Conservation (phyloP, 345 rosid species). For the Populus tremula region DNA sequence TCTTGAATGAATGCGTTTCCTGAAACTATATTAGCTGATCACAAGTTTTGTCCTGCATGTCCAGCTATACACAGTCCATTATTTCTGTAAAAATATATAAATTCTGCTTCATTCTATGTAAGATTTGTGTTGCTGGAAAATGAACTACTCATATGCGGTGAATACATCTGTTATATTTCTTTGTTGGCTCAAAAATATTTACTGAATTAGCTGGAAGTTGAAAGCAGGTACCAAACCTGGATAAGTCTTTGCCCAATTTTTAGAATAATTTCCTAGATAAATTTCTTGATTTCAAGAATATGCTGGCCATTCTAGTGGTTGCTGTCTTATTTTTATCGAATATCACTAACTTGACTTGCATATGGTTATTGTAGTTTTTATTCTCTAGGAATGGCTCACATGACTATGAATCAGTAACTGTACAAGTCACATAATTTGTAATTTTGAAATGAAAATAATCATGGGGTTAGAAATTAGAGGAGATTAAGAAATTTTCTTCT, state of each 20-base stretch:
- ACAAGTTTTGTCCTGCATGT: background rate
- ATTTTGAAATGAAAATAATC: background rate
- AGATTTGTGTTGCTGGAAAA: background rate
- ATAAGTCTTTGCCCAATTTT: background rate
- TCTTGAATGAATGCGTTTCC: background rate
- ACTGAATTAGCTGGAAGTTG: background rate
- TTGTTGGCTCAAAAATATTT: background rate
- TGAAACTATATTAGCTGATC: background rate
- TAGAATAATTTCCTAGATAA: background rate
- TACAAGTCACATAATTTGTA: background rate
- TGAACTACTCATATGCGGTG: background rate
- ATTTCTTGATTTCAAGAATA: too few relatives aligned
- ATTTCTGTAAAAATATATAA: background rate
- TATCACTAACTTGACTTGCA: background rate
- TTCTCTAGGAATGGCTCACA: background rate
- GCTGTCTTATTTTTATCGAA: background rate
- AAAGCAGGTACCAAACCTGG: background rate
- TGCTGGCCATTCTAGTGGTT: background rate
- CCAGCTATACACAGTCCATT: background rate
- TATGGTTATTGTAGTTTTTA: background rate
- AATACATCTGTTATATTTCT: background rate
- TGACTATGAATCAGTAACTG: background rate
- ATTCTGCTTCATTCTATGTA: background rate
- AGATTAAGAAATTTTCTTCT: too few relatives aligned
- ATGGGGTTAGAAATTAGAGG: background rate